These are phyloP conservation scores for Copromyces sp. DNA, from an alignment of 495 filamentous ascomycete genomes.

Conservation along the genomic window DNA sequence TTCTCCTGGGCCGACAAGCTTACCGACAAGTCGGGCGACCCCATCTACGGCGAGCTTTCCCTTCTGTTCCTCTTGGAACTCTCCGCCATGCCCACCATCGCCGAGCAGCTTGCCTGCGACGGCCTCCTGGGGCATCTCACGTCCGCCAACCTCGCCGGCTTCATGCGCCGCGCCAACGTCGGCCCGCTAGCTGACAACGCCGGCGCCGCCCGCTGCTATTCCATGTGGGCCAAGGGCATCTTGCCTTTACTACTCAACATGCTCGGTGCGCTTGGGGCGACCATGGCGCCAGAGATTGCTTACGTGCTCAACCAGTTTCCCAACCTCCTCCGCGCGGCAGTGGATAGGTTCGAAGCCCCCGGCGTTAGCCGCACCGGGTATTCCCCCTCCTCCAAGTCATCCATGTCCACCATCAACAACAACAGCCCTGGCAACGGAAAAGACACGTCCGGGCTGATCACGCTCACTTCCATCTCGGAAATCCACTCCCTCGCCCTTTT, in stretches of 20 bases:
- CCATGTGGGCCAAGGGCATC: conserved; percentile 81
- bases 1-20: conserved; percentile 92
- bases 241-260: conserved; percentile 87
- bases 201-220: conserved; percentile 52
- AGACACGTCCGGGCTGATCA: conserved; percentile 40
- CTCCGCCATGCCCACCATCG: conserved; percentile 68
- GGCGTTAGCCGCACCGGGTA: conserved; percentile 31
- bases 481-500: conserved; percentile 67
- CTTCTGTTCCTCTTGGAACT: conserved; percentile 81
- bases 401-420: neutral
- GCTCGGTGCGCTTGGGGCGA: conserved; percentile 65
- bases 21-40: conserved; percentile 56
- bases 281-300: conserved; percentile 71
- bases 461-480: conserved; percentile 61
- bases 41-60: conserved; percentile 86
- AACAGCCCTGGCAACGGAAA: neutral
- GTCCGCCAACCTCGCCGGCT: conserved; percentile 61
- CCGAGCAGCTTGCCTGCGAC: conserved; percentile 81
- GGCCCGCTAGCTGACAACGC: conserved; percentile 51
- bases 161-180: conserved; percentile 58
- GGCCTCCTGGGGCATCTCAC: conserved; percentile 67
- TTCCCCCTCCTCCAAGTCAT: neutral
- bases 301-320: conserved; percentile 81
- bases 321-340: conserved; percentile 53
- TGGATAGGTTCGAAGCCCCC: conserved; percentile 49